Evolutionary conservation across 1,284 basidiomycete species (phyloP).

Genomic region (Erythrobasidium hasegawianum): DNA sequence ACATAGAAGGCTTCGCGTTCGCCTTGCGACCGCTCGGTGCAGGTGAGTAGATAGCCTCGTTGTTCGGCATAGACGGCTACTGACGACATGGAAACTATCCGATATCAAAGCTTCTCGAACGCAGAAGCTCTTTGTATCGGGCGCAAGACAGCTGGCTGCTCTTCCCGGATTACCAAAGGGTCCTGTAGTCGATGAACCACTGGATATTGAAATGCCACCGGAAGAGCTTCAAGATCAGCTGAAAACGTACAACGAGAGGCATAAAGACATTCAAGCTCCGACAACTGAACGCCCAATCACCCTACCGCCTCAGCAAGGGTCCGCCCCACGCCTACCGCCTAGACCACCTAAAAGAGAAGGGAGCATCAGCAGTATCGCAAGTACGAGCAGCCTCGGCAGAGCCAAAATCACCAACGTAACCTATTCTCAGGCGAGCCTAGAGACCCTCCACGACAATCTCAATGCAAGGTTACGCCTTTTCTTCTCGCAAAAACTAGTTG

Average conservation of each 20-base stretch:
- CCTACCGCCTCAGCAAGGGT: neutral
- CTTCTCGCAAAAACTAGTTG: conserved; percentile 41
- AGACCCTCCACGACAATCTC: conserved; percentile 41
- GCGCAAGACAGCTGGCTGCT: conserved; percentile 42
- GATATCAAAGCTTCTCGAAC: conserved; percentile 19
- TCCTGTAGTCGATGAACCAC: neutral
- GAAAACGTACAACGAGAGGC: conserved; percentile 7
- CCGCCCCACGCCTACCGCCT: neutral
- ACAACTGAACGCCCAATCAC: neutral
- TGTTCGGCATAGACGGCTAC: too few relatives aligned
- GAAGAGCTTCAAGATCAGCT: conserved; percentile 23
- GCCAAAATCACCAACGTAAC: neutral
- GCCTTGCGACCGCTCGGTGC: conserved; percentile 19
- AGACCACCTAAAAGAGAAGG: too few relatives aligned
- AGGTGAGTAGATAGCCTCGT: conserved; percentile 3
- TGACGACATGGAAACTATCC: too few relatives aligned
- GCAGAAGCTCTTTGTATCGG: conserved; percentile 43
- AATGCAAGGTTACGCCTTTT: conserved; percentile 42
- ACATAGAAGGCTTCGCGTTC: conserved; percentile 31
- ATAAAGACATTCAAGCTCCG: conserved; percentile 13
- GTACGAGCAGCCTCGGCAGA: neutral
- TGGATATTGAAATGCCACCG: conserved; percentile 16
- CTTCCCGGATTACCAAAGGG: conserved; percentile 38
- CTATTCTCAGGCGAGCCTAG: conserved; percentile 14
- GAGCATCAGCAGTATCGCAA: conserved; percentile 8